A percentile compares a stretch with the other conserved stretches of the same genome.
Conservation (phyloP, 345 rosid genomes). For the Syzygium jambos region DNA sequence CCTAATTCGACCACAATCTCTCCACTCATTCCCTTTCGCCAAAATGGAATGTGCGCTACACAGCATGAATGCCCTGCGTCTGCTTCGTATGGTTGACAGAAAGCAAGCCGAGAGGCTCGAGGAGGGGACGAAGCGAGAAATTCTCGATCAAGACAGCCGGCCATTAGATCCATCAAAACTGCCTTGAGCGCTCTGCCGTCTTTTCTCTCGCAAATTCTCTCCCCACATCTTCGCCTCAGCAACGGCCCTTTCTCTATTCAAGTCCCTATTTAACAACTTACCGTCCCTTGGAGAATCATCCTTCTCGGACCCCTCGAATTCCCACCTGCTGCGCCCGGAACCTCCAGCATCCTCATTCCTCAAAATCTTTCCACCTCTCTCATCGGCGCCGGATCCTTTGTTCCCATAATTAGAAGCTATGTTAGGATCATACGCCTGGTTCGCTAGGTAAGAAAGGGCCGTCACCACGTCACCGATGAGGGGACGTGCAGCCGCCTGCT, state of each 20-base stretch:
- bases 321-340: slow-evolving; percentile 52
- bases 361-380: slow-evolving; percentile 36
- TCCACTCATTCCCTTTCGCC: neutral
- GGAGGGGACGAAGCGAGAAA: no score
- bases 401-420: slow-evolving; percentile 10
- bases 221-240: slow-evolving; percentile 99
- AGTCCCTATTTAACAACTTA: slow-evolving; percentile 48
- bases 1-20: neutral
- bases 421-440: slow-evolving; percentile 62
- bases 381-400: slow-evolving; percentile 31
- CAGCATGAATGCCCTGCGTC: neutral
- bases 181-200: slow-evolving; percentile 56
- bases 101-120: neutral
- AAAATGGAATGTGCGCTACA: neutral
- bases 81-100: neutral
- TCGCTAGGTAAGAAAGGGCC: slow-evolving; percentile 84
- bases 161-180: slow-evolving; percentile 34
- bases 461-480: slow-evolving; percentile 89
- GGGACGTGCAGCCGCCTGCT: slow-evolving; percentile 89
- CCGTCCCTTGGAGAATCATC: slow-evolving; percentile 77
- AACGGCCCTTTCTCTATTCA: slow-evolving; percentile 76
- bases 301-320: slow-evolving; percentile 73
- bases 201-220: slow-evolving; percentile 80
- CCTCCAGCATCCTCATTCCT: slow-evolving; percentile 55
- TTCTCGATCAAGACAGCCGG: neutral